Evolutionary conservation across 139 green algal species (phyloP).

Genomic region (Tetratostichococcus sp.): DNA sequence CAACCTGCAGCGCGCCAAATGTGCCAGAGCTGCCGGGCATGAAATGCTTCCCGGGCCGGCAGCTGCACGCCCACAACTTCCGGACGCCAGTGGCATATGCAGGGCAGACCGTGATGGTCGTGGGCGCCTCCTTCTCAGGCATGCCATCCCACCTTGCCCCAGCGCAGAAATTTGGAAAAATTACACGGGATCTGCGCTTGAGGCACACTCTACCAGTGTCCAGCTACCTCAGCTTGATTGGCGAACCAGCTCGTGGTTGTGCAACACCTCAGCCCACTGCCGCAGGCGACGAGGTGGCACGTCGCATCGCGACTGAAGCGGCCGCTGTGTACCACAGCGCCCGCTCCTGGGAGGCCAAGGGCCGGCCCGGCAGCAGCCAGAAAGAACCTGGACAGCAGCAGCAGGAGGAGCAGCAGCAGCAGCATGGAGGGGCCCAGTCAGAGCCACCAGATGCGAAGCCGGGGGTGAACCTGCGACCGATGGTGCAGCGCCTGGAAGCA

Average conservation of each 20-base stretch:
- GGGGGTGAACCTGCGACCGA: constrained; percentile 14
- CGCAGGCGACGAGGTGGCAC: constrained; percentile 65
- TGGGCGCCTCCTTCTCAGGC: constrained; percentile 46
- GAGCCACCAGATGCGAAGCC: too few species aligned
- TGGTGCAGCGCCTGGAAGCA: constrained; percentile 28
- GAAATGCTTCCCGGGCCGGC: constrained; percentile 32
- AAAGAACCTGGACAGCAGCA: background rate
- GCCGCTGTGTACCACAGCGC: constrained; percentile 56
- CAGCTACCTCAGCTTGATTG: too few species aligned
- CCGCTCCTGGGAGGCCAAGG: constrained; percentile 37
- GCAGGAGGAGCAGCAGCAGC: background rate
- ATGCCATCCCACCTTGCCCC: background rate
- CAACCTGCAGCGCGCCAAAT: constrained; percentile 48
- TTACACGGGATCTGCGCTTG: too few species aligned
- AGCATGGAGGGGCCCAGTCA: too few species aligned
- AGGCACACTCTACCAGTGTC: too few species aligned
- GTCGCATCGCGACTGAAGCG: constrained; percentile 49
- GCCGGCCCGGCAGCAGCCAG: constrained; percentile 22
- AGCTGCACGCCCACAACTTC: constrained; percentile 77
- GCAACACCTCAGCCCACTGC: too few species aligned
- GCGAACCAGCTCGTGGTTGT: too few species aligned
- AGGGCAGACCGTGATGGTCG: constrained; percentile 54
- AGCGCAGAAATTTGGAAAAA: too few species aligned
- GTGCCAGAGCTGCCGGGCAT: constrained; percentile 47
- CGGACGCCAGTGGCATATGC: constrained; percentile 41